phyloP scores from a whole-genome alignment of 1,284 basidiomycete genomes.

The Cystobasidium slooffiae region DNA sequence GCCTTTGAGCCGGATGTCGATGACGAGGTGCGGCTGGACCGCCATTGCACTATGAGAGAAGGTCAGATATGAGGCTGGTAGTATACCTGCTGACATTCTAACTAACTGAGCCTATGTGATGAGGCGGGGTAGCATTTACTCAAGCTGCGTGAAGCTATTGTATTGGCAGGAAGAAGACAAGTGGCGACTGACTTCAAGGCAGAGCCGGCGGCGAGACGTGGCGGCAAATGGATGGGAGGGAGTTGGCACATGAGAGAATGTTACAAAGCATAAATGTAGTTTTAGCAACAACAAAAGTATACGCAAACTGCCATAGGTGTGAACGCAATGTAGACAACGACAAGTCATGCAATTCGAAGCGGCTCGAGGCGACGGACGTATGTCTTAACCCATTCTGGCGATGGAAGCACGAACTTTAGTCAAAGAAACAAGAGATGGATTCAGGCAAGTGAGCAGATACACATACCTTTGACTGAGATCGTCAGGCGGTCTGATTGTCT shows the following conservation, averaged over 20 bases:
- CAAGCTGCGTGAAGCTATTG: neutral
- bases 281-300: neutral
- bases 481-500: constrained; percentile 89
- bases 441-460: too few relatives aligned
- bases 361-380: too few relatives aligned
- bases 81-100: neutral
- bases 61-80: neutral
- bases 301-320: too few relatives aligned
- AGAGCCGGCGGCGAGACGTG: neutral
- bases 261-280: neutral
- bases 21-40: constrained; percentile 15
- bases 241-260: neutral
- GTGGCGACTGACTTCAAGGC: neutral
- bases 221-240: too few relatives aligned
- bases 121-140: neutral
- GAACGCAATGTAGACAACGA: too few relatives aligned
- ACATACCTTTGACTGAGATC: constrained; percentile 62
- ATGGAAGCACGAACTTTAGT: neutral
- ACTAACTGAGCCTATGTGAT: neutral
- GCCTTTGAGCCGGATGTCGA: neutral
- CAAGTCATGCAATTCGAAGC: too few relatives aligned
- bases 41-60: constrained; percentile 10
- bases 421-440: neutral
- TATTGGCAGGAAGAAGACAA: neutral
- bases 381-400: constrained; percentile 11